A percentile compares a stretch with the other conserved stretches of the same genome.
Conservation (phyloP, 345 rosid genomes). For the Reutealis trisperma region DNA sequence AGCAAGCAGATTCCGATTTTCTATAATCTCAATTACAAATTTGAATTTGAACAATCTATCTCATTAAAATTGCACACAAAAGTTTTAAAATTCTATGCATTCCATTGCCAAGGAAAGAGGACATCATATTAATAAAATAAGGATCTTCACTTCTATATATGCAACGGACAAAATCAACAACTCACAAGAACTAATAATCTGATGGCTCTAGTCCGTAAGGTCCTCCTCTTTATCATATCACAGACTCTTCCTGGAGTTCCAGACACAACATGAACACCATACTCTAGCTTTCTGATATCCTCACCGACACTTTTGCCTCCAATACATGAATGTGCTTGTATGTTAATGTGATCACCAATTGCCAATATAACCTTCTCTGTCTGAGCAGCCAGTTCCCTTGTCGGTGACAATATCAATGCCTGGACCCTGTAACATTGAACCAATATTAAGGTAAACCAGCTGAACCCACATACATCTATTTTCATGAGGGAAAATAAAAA, state of each 20-base stretch:
- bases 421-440: constrained; percentile 60
- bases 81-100: no score
- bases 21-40: no score
- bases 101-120: no score
- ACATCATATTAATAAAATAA: no score
- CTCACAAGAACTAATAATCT: constrained; percentile 44
- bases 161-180: background rate
- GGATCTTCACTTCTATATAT: no score
- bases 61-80: no score
- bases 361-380: constrained; percentile 83
- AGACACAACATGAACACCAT: constrained; percentile 79
- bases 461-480: no score
- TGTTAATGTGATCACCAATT: constrained; percentile 67
- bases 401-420: constrained; percentile 91
- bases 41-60: no score
- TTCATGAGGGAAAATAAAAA: no score
- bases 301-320: constrained; percentile 99
- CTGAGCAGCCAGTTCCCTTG: constrained; percentile 91
- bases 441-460: background rate
- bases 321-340: constrained; percentile 82
- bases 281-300: constrained; percentile 76
- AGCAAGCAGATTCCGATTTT: background rate
- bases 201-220: constrained; percentile 81
- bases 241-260: constrained; percentile 98
- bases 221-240: constrained; percentile 98